These are phyloP conservation scores for Podospora tetraspora DNA, from an alignment of 495 filamentous ascomycete genomes.

Conservation along the genomic window DNA sequence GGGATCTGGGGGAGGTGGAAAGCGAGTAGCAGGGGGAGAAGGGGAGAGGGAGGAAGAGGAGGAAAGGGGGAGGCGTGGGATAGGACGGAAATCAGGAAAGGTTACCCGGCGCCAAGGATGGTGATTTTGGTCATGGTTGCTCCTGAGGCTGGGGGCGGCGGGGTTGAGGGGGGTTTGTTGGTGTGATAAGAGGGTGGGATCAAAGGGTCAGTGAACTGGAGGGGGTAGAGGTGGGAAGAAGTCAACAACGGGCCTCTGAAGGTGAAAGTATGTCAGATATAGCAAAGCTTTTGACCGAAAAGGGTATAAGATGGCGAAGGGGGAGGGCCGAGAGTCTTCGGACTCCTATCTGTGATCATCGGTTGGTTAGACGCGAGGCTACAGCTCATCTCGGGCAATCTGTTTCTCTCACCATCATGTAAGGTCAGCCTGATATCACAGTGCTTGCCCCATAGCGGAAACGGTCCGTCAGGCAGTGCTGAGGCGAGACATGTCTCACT, in stretches of 20 bases:
- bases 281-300: background rate
- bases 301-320: background rate
- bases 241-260: background rate
- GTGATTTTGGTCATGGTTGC: slow-evolving; percentile 14
- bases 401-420: background rate
- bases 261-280: background rate
- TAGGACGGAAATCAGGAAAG: too few relatives aligned
- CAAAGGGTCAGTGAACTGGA: background rate
- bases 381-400: background rate
- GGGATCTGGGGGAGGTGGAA: background rate
- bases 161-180: background rate
- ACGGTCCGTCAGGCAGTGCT: background rate
- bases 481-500: background rate
- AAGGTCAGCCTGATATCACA: background rate
- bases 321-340: background rate
- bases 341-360: background rate
- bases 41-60: background rate
- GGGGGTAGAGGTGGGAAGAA: background rate
- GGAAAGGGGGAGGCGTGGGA: background rate
- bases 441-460: background rate
- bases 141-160: background rate
- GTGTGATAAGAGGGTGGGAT: background rate
- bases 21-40: background rate
- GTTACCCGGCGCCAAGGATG: slow-evolving; percentile 21
- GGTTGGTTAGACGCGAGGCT: background rate